These are phyloP conservation scores for Colletotrichum sp. DNA, from an alignment of 2,329 filamentous ascomycete species.

Conservation along the genomic window DNA sequence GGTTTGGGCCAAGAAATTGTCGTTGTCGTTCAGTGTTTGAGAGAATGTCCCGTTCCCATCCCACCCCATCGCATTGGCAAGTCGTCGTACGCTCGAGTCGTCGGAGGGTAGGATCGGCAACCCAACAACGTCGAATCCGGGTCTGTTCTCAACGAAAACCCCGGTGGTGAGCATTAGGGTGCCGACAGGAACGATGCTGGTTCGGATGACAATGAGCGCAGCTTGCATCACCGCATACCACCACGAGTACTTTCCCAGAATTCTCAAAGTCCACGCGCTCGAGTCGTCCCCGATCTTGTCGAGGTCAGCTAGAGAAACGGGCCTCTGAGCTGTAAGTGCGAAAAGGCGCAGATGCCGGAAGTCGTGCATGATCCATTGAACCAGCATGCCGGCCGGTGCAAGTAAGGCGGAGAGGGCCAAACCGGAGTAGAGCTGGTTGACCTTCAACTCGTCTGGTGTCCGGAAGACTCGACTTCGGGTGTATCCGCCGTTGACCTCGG, in stretches of 20 bases:
- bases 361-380: constrained; percentile 11
- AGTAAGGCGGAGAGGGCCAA: not conserved
- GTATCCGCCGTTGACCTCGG: not conserved
- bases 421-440: constrained; percentile 11
- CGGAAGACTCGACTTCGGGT: not conserved
- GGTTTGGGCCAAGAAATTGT: not conserved
- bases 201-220: not conserved
- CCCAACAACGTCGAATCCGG: not conserved
- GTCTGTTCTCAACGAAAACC: not conserved
- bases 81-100: not conserved
- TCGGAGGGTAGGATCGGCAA: not conserved
- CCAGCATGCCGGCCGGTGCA: constrained; percentile 6
- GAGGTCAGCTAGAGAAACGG: not conserved
- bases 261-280: not conserved
- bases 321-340: not conserved
- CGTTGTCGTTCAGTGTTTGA: not conserved
- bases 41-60: not conserved
- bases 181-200: constrained; percentile 1
- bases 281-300: constrained; percentile 7
- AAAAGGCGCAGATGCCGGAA: constrained; percentile 6
- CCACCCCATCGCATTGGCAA: constrained; percentile 5
- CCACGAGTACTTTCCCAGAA: not conserved
- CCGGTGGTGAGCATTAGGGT: constrained; percentile 1
- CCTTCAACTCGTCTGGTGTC: not conserved
- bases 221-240: constrained; percentile 9